A percentile compares a stretch with the other conserved stretches of the same genome.
These are phyloP conservation scores for Malus sylvestris DNA, from an alignment of 306 rosid genomes.

Conservation along the genomic window DNA sequence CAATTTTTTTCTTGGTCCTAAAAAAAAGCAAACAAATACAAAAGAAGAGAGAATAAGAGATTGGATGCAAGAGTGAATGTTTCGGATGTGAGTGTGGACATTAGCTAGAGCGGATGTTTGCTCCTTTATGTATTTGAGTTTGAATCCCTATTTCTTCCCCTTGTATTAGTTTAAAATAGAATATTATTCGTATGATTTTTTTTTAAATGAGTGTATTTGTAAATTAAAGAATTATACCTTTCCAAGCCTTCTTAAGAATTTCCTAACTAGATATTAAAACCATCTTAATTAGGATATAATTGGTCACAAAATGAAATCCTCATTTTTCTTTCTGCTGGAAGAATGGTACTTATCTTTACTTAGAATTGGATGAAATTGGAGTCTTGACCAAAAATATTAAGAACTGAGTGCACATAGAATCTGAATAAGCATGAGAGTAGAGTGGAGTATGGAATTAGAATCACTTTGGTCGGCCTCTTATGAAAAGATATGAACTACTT, in stretches of 20 bases:
- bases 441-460: slow-evolving; percentile 90
- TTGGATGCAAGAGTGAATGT: too few species aligned
- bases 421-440: slow-evolving; percentile 32
- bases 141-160: background rate
- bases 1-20: background rate
- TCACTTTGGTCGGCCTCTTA: slow-evolving; percentile 91
- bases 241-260: background rate
- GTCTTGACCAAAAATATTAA: slow-evolving; percentile 4
- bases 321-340: too few species aligned
- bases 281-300: background rate
- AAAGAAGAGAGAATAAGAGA: background rate
- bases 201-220: background rate
- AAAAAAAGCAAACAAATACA: background rate
- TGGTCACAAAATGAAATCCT: background rate
- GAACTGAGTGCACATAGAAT: slow-evolving; percentile 31
- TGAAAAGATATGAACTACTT: slow-evolving; percentile 32
- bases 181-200: background rate
- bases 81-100: background rate
- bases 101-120: background rate
- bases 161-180: too few species aligned
- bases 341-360: background rate
- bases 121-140: too few species aligned
- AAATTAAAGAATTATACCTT: too few species aligned
- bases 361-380: background rate
- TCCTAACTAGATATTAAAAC: background rate